Conservation (phyloP, 192 early-diverging fungal species). For the Backusella parvicylindrica region DNA sequence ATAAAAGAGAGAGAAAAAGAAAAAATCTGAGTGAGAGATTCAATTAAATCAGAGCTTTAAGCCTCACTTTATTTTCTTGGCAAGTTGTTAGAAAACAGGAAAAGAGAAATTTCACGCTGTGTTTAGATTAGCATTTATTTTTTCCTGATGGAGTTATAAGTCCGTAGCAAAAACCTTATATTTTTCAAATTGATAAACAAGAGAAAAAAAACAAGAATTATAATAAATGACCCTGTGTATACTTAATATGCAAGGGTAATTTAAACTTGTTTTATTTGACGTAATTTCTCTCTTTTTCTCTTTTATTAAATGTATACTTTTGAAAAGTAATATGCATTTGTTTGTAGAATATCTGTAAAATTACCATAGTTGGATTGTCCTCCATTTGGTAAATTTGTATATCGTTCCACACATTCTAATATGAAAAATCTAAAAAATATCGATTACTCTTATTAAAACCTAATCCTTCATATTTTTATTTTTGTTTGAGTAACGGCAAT, state of each 20-base stretch:
- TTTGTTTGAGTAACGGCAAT: background rate
- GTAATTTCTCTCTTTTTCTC: background rate
- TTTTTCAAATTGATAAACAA: background rate
- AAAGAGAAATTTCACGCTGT: background rate
- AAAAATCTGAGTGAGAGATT: background rate
- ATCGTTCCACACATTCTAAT: background rate
- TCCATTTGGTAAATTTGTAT: constrained; percentile 13
- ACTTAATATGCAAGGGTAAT: background rate
- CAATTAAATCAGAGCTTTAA: background rate
- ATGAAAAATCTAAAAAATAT: background rate
- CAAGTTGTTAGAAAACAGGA: background rate
- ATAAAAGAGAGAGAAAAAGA: background rate
- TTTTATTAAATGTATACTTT: background rate
- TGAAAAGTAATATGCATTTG: background rate
- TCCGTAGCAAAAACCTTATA: background rate
- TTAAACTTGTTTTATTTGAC: background rate
- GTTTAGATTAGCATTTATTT: background rate
- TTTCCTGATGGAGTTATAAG: background rate
- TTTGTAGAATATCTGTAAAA: background rate
- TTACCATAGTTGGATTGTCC: constrained; percentile 7
- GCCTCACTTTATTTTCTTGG: background rate
- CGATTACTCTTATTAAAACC: background rate
- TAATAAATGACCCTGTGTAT: background rate
- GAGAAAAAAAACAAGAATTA: background rate
- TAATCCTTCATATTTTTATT: background rate